Percentiles rank a stretch among this genome's conserved stretches.
These are phyloP conservation scores for Nitzschia palea DNA, from an alignment of 108 stramenopile species.

Conservation along the genomic window DNA sequence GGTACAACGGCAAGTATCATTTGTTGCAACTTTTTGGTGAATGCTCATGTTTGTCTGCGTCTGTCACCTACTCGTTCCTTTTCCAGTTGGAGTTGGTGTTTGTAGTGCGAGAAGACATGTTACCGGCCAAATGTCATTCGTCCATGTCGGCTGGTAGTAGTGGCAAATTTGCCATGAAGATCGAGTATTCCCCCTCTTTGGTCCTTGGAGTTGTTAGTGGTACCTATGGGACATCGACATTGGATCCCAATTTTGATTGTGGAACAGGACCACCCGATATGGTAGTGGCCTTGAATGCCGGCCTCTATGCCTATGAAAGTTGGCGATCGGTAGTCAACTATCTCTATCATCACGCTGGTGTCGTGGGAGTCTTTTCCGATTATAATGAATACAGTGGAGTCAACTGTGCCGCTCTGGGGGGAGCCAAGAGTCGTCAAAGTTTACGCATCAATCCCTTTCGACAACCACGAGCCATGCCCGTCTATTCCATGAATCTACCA, in stretches of 20 bases:
- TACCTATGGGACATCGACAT: conserved; percentile 58
- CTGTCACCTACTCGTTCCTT: neutral
- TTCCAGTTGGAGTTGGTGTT: conserved; percentile 66
- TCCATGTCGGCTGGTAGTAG: neutral
- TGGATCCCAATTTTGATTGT: conserved; percentile 87
- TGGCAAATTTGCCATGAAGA: conserved; percentile 27
- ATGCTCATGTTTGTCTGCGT: too few species aligned
- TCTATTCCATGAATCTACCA: conserved; percentile 87
- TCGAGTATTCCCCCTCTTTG: conserved; percentile 47
- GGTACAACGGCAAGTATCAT: too few species aligned
- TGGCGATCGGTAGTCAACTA: conserved; percentile 81
- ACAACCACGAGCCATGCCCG: conserved; percentile 86
- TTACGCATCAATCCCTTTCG: conserved; percentile 83
- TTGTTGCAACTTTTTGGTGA: too few species aligned
- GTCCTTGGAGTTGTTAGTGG: conserved; percentile 58
- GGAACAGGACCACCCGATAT: conserved; percentile 84
- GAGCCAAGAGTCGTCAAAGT: conserved; percentile 52
- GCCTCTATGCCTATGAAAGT: conserved; percentile 81
- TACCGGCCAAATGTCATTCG: conserved; percentile 43
- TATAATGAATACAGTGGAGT: conserved; percentile 87
- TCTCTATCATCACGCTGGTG: conserved; percentile 48
- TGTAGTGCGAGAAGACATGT: conserved; percentile 81
- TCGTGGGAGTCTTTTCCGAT: conserved; percentile 84
- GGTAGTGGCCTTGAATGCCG: conserved; percentile 84
- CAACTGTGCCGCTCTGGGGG: conserved; percentile 84